Conservation (phyloP, 257 asterid genomes). For the Leonotis leonurus region DNA sequence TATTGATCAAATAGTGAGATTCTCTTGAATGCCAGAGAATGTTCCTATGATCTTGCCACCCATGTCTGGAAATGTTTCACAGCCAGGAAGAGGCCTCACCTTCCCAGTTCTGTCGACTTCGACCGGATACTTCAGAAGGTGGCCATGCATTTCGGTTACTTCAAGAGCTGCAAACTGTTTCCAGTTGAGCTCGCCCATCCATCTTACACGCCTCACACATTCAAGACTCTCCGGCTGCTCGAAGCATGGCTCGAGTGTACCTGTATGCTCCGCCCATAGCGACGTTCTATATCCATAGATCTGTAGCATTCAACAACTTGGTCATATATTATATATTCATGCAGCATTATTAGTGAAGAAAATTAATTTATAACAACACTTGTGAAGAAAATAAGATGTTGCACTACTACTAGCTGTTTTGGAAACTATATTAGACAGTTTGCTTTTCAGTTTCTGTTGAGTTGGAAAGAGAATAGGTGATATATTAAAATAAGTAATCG, state of each 20-base stretch:
- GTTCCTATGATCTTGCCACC: conserved; percentile 85
- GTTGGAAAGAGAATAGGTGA: too few relatives aligned
- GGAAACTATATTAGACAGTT: too few relatives aligned
- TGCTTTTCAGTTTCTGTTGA: too few relatives aligned
- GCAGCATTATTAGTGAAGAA: neutral
- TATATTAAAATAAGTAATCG: too few relatives aligned
- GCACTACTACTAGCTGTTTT: too few relatives aligned
- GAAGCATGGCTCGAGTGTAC: conserved; percentile 53
- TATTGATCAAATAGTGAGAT: conserved; percentile 65
- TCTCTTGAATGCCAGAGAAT: conserved; percentile 74
- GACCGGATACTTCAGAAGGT: conserved; percentile 85
- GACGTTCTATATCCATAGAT: conserved; percentile 90
- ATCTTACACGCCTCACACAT: conserved; percentile 58
- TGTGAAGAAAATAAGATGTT: too few relatives aligned
- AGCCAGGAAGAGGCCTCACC: conserved; percentile 66
- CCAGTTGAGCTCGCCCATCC: conserved; percentile 70
- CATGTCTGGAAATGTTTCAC: conserved; percentile 79
- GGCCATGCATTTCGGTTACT: conserved; percentile 59
- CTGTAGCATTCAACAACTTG: conserved; percentile 26
- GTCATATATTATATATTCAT: neutral
- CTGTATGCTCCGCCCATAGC: conserved; percentile 81
- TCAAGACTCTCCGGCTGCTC: conserved; percentile 71
- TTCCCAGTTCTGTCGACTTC: conserved; percentile 64
- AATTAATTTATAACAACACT: neutral
- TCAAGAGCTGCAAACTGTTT: conserved; percentile 58